Evolutionary conservation across 202 grass and related monocot genomes (phyloP), one percentile per base, ranked within the genome.

Genomic region (Setaria viridis): DNA sequence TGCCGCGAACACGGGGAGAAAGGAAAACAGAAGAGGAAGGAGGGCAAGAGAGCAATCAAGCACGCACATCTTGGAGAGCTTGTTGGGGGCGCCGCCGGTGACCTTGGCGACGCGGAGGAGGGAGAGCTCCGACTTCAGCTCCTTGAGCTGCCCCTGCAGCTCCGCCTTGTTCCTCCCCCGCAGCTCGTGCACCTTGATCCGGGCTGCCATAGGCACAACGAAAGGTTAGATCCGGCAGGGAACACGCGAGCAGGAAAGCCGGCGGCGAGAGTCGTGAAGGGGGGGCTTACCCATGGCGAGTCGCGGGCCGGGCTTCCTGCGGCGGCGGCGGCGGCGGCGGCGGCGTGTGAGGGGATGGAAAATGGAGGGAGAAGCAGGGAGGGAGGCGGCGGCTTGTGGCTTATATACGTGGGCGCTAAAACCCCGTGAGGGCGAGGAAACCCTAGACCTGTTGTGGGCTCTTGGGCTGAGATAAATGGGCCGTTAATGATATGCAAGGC

Each of bases 41-140:
- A 39, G 3, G 0, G 2, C 6, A 8, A 19, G 46, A 17, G 12
- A 17, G 6, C 21, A 30, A 4, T 53, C 71, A 34, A 56, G 7
- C 2, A 29, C 63, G 51, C 71, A 94, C 95, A 97, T 97, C 88
- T 97, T 93, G 43, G 92, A 94, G 32, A 97, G 95, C 87, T 97
- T 97, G 92, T 97, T 94, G 32, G 92, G 95, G 7, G 90, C 95
- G 2, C 95, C 95, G 9, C 89, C 92, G 76, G 95, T 97, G 82
- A 94, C 95, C 85, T 94, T 94, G 67, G 95, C 95, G 62, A 91
- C 90, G 53, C 94, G 90, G 63, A 90, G 95, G 66, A 97, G 95
- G 74, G 95, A 94, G 4, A 94, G 95, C 88, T 97, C 95, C n/a
- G 88, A 72, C 87, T 97, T 97, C 47, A 97, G 76, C 33, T 97